Percentiles rank a stretch among this genome's conserved stretches.
Conservation (phyloP, 2,329 filamentous ascomycete genomes). For the Epichloe aotearoae region DNA sequence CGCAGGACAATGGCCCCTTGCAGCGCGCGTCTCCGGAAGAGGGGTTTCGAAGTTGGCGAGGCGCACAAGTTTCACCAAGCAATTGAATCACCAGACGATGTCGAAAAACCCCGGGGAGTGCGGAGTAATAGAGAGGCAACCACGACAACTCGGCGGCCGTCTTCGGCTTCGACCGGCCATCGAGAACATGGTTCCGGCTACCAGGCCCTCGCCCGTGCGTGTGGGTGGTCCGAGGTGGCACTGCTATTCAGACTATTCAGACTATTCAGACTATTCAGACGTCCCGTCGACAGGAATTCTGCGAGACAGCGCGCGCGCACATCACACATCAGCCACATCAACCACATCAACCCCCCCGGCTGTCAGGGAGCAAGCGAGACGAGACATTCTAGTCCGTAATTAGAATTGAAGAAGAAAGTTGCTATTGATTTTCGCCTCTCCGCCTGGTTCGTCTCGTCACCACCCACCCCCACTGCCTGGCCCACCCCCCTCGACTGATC, state of each 20-base stretch:
- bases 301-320: not conserved
- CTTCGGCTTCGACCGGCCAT: not conserved
- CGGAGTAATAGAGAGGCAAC: too few relatives aligned
- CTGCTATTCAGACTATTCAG: too few relatives aligned
- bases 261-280: too few relatives aligned
- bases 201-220: too few relatives aligned
- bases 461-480: conserved; percentile 1
- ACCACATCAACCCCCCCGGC: too few relatives aligned
- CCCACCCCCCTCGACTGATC: not conserved
- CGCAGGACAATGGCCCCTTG: conserved; percentile 3
- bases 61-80: too few relatives aligned
- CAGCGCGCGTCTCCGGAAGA: not conserved
- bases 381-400: not conserved
- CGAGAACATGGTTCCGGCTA: not conserved
- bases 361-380: conserved; percentile 3
- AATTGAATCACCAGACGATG: too few relatives aligned
- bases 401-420: not conserved
- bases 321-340: not conserved
- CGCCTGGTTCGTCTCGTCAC: conserved; percentile 7
- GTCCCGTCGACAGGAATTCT: not conserved
- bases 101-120: too few relatives aligned
- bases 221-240: too few relatives aligned
- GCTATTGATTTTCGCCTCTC: not conserved
- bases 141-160: not conserved
- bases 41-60: too few relatives aligned